Conservation (phyloP, 176 grass and related monocot genomes). For the Aegilops umbellulata region DNA sequence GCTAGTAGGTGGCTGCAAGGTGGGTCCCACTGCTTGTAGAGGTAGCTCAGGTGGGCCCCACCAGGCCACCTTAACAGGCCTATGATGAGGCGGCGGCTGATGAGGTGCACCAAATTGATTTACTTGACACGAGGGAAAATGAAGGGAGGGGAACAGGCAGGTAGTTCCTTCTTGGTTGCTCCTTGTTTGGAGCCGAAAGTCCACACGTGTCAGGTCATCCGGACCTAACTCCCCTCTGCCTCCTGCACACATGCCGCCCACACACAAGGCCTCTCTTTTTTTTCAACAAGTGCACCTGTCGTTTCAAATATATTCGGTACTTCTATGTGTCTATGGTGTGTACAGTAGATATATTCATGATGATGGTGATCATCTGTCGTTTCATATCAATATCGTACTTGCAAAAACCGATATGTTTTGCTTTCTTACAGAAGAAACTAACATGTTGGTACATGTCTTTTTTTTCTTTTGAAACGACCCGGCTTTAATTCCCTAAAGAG, state of each 20-base stretch:
- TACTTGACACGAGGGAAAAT: not conserved
- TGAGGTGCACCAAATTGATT: not conserved
- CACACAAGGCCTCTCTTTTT: not conserved
- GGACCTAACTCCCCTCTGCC: conserved; percentile 69
- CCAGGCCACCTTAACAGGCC: not conserved
- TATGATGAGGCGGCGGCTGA: not conserved
- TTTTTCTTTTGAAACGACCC: too few species aligned
- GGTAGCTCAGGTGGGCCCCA: not conserved
- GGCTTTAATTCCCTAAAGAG: too few species aligned
- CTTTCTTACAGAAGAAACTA: not conserved
- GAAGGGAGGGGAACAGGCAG: conserved; percentile 15
- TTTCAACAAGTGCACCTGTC: not conserved
- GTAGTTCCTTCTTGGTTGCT: conserved; percentile 50
- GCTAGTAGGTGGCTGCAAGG: not conserved
- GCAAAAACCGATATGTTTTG: not conserved
- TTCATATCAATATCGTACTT: not conserved
- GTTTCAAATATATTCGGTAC: not conserved
- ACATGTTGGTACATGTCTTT: too few species aligned
- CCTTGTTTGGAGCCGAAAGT: conserved; percentile 31
- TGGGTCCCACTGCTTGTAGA: not conserved
- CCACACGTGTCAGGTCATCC: conserved; percentile 41
- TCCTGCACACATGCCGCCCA: conserved; percentile 25
- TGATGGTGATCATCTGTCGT: too few species aligned
- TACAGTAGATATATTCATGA: too few species aligned
- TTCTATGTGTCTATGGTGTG: not conserved